These are phyloP conservation scores for Beauveria varroae DNA, from an alignment of 2,329 filamentous ascomycete species.

Conservation along the genomic window DNA sequence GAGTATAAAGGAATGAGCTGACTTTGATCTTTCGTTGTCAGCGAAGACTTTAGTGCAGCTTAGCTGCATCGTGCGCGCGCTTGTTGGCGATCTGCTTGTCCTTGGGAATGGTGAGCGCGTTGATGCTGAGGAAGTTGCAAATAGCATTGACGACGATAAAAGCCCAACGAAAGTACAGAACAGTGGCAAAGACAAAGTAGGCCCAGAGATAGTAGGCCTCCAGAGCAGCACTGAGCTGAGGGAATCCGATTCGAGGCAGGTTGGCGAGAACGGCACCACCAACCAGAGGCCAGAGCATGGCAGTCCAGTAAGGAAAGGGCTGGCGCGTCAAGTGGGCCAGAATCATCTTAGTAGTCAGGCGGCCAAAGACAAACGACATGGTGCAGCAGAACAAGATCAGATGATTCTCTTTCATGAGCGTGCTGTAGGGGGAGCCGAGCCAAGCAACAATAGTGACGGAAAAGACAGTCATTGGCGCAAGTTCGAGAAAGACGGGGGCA, in stretches of 20 bases:
- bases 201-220: constrained; percentile 77
- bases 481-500: constrained; percentile 81
- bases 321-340: constrained; percentile 89
- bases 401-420: constrained; percentile 73
- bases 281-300: constrained; percentile 80
- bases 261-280: constrained; percentile 79
- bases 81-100: constrained; percentile 52
- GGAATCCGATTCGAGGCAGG: constrained; percentile 67
- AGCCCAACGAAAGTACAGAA: constrained; percentile 93
- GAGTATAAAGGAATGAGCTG: background rate
- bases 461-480: constrained; percentile 84
- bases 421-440: constrained; percentile 85
- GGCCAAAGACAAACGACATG: constrained; percentile 94
- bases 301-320: constrained; percentile 94
- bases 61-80: constrained; percentile 31
- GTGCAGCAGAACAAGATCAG: constrained; percentile 87
- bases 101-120: constrained; percentile 77
- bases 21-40: background rate
- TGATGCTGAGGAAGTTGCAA: constrained; percentile 87
- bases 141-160: constrained; percentile 85
- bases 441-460: constrained; percentile 68
- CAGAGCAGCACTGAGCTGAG: constrained; percentile 52
- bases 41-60: constrained; percentile 22
- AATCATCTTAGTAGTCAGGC: constrained; percentile 99
- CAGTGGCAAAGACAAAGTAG: constrained; percentile 74